These are phyloP conservation scores for Macrophomina phaseolina DNA, from an alignment of 2,329 filamentous ascomycete species.

Conservation along the genomic window DNA sequence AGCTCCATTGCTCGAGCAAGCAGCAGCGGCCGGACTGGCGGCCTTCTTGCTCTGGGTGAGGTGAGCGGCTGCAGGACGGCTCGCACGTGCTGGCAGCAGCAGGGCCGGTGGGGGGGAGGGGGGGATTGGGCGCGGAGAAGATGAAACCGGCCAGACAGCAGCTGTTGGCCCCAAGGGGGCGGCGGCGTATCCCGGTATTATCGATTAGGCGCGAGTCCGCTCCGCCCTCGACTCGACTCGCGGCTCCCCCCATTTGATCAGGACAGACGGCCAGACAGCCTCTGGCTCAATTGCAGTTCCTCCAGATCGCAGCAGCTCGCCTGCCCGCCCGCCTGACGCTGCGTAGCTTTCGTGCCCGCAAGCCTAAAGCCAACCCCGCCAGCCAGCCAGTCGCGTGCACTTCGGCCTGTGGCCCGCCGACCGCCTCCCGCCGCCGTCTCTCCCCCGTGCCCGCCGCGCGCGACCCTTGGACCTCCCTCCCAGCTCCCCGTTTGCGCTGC, in stretches of 20 bases:
- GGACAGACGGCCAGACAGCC: background rate
- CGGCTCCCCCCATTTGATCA: constrained; percentile 16
- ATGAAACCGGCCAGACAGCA: constrained; percentile 18
- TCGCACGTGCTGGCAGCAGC: constrained; percentile 16
- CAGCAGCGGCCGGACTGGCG: background rate
- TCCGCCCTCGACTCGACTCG: constrained; percentile 5
- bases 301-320: constrained; percentile 7
- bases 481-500: constrained; percentile 18
- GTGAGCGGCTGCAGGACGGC: constrained; percentile 2
- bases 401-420: constrained; percentile 17
- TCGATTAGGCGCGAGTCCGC: constrained; percentile 16
- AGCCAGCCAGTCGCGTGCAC: constrained; percentile 8
- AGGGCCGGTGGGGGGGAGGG: constrained; percentile 1
- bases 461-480: constrained; percentile 8
- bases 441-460: constrained; percentile 18
- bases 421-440: constrained; percentile 16
- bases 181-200: constrained; percentile 21
- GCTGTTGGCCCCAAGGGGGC: constrained; percentile 18
- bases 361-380: background rate
- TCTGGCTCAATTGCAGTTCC: constrained; percentile 25
- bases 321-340: constrained; percentile 8
- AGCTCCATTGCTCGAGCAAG: background rate
- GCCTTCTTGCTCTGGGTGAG: background rate
- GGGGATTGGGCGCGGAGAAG: constrained; percentile 1
- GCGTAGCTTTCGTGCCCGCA: constrained; percentile 9